Evolutionary conservation across 1,139 yeast genomes (phyloP).

Genomic region (Entelexis sorbosivorans): DNA sequence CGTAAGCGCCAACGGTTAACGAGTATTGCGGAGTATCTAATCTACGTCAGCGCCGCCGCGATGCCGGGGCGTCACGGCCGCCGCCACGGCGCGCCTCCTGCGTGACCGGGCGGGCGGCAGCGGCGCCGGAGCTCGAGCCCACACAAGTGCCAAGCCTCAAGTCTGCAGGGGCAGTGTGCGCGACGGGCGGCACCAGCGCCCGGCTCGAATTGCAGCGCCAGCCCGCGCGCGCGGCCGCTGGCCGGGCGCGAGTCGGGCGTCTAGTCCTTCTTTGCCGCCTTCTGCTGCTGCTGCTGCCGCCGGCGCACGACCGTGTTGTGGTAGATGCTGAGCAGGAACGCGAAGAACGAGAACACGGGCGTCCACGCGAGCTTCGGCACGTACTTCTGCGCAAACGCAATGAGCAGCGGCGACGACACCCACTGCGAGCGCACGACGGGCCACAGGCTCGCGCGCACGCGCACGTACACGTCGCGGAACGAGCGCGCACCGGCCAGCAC

Average conservation of each 20-base stretch:
- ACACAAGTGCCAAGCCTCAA: no score
- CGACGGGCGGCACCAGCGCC: no score
- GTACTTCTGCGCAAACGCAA: slow-evolving; percentile 64
- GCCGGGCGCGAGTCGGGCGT: slow-evolving; percentile 3
- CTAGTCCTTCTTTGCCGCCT: slow-evolving; percentile 25
- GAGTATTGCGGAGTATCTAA: no score
- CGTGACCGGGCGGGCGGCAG: no score
- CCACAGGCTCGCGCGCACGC: slow-evolving; percentile 43
- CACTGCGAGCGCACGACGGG: slow-evolving; percentile 55
- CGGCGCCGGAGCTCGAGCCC: no score
- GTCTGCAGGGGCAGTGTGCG: no score
- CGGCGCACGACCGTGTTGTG: slow-evolving; percentile 60
- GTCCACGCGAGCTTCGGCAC: slow-evolving; percentile 73
- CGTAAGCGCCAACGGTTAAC: no score
- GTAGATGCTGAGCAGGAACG: slow-evolving; percentile 63
- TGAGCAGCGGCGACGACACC: slow-evolving; percentile 50
- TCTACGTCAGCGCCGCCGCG: no score
- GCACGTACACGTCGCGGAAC: slow-evolving; percentile 28
- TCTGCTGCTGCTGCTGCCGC: slow-evolving; percentile 26
- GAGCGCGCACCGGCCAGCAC: slow-evolving; percentile 34
- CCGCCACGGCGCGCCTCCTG: no score
- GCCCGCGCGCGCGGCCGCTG: no score
- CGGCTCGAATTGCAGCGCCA: no score
- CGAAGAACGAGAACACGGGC: slow-evolving; percentile 64
- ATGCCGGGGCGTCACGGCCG: no score